Evolutionary conservation across 2,329 filamentous ascomycete species (phyloP), one percentile per base, ranked within the genome.

Genomic region (Aspergillus unguis): DNA sequence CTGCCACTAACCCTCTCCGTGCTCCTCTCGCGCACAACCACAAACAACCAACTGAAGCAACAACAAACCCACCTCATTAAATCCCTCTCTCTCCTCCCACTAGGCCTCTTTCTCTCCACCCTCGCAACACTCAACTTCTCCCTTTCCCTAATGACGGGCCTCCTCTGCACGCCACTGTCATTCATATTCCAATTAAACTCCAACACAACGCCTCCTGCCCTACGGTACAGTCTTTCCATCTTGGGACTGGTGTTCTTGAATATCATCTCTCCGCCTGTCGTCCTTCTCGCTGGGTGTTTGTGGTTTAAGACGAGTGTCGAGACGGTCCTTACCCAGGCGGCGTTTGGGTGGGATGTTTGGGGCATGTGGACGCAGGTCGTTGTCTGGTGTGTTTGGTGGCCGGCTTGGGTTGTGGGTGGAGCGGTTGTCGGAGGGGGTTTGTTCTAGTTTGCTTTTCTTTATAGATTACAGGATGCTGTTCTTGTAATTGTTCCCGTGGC

Each of bases 121-220:
- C 86, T 99, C 9, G 92, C 94, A 2, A 99, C 92, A 0, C 82
- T 99, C 47, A 99, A 99, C 74, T 99, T 99, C 78, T 91, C 88
- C 3, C 85, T 96, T 10, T 86, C 90, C 44, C 86, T 97, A 67
- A 77, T 96, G 35, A 78, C 96, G 46, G 94, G 94, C 35, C 75
- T 97, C 2, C 75, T 92, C 42, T 85, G 89, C 40, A 77, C 83
- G 3, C 92, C 92, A 0, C 77, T 97, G 10, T 86, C 85, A n/a
- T 96, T 96, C 67, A 77, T 72, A 50, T 60, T 57, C 60, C 75
- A n/a, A 32, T 64, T 69, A 27, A 57, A 32, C 8, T 49, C 57
- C 32, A 57, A 57, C 32, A 50, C 59, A 29, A 51, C 55, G n/a
- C 58, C 60, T 17, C 17, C 17, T 1, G 50, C 55, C 10, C 31